Conservation (phyloP, 2,329 filamentous ascomycete species). For the Dactylellina drechsleri region DNA sequence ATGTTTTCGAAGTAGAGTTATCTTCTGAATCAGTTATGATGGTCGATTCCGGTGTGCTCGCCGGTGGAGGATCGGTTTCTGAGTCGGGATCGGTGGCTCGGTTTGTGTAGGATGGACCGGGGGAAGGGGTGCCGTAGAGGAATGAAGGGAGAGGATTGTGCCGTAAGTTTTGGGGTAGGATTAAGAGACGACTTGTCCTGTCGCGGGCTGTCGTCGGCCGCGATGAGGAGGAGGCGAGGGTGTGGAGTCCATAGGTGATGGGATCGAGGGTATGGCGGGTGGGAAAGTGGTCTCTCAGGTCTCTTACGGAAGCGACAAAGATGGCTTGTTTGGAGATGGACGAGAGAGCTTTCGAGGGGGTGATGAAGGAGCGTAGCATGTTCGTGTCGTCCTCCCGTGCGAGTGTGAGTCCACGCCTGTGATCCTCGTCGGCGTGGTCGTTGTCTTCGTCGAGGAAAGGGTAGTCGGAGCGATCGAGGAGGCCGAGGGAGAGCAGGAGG, state of each 20-base stretch:
- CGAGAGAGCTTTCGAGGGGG: constrained; percentile 41
- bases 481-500: constrained; percentile 32
- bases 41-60: constrained; percentile 26
- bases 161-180: constrained; percentile 36
- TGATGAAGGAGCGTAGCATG: constrained; percentile 48
- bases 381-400: constrained; percentile 9
- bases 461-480: constrained; percentile 25
- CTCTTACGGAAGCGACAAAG: constrained; percentile 37
- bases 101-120: constrained; percentile 49
- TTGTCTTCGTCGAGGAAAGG: constrained; percentile 9
- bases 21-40: constrained; percentile 37
- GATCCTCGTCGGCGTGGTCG: constrained; percentile 11
- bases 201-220: neutral
- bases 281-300: constrained; percentile 48
- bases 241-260: constrained; percentile 20
- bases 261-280: constrained; percentile 41
- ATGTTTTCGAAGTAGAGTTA: constrained; percentile 23
- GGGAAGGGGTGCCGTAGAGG: constrained; percentile 36
- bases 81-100: constrained; percentile 41
- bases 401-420: neutral
- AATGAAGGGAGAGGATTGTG: constrained; percentile 15
- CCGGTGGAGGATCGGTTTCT: constrained; percentile 15
- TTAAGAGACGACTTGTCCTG: constrained; percentile 1
- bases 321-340: constrained; percentile 42
- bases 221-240: constrained; percentile 10